phyloP scores from a whole-genome alignment of 2,329 filamentous ascomycete species.

The Verticillium albo-atrum region DNA sequence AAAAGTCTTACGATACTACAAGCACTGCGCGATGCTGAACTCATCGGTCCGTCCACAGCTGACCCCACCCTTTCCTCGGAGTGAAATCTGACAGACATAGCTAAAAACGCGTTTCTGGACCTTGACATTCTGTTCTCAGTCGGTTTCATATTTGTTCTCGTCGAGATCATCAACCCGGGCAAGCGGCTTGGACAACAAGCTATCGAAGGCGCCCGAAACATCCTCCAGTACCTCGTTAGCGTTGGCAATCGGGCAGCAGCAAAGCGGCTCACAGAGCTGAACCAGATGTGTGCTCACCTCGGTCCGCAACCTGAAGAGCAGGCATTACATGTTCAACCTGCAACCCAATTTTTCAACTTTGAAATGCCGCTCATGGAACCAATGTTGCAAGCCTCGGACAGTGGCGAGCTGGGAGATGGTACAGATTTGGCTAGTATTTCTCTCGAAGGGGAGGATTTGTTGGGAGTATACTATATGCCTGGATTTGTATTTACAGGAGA shows the following conservation, averaged over 20 bases:
- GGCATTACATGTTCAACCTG: not conserved
- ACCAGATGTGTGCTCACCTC: conserved; percentile 9
- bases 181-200: conserved; percentile 3
- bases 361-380: not conserved
- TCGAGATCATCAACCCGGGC: conserved; percentile 4
- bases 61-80: too few relatives aligned
- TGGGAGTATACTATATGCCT: conserved; percentile 2
- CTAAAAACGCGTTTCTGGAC: conserved; percentile 9
- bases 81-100: not conserved
- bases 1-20: conserved; percentile 5
- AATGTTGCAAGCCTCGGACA: not conserved
- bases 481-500: conserved; percentile 3
- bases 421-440: not conserved
- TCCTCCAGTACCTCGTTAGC: conserved; percentile 2
- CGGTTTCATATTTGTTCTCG: conserved; percentile 11
- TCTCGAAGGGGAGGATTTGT: conserved; percentile 5
- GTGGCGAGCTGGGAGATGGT: not conserved
- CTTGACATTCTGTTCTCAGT: conserved; percentile 11
- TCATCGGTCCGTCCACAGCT: not conserved
- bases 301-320: not conserved
- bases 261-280: conserved; percentile 3
- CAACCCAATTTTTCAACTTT: not conserved
- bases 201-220: conserved; percentile 3
- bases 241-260: conserved; percentile 7
- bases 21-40: conserved; percentile 2